phyloP scores from a whole-genome alignment of 2,329 filamentous ascomycete species.

The Claviceps capensis region DNA sequence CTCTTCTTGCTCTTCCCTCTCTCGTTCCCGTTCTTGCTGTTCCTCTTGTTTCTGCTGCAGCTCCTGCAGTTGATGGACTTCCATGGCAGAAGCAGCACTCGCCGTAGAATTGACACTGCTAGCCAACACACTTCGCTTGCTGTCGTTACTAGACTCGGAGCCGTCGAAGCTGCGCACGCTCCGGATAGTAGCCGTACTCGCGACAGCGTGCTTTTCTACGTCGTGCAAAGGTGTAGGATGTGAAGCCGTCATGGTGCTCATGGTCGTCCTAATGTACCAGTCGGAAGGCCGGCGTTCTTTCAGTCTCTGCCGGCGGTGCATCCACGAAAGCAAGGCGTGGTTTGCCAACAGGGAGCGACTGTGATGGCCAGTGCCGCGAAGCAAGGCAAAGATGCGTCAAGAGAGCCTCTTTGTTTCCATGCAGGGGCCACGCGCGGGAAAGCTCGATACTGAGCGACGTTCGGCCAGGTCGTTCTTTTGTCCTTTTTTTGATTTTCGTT shows the following conservation, averaged over 20 bases:
- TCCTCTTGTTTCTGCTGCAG: neutral
- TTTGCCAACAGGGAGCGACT: neutral
- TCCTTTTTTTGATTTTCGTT: no score
- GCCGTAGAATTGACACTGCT: constrained; percentile 42
- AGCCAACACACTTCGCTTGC: constrained; percentile 38
- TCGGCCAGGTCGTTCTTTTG: no score
- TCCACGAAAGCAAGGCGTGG: constrained; percentile 13
- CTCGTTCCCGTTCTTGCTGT: neutral
- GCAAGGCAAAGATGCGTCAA: no score
- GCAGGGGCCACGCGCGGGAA: no score
- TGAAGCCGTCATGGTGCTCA: constrained; percentile 26
- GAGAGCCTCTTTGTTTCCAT: no score
- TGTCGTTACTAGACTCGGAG: constrained; percentile 30
- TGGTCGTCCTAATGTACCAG: constrained; percentile 14
- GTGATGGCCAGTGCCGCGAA: no score
- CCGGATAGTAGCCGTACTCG: constrained; percentile 36
- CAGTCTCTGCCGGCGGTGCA: constrained; percentile 20
- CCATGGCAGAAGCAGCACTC: constrained; percentile 31
- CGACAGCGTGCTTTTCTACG: constrained; percentile 19
- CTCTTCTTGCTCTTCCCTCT: neutral
- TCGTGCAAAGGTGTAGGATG: constrained; percentile 10
- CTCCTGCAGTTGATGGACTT: constrained; percentile 14
- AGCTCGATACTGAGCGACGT: no score
- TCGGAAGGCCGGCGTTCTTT: constrained; percentile 19
- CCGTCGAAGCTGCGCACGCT: constrained; percentile 43